phyloP scores from a whole-genome alignment of 2,329 filamentous ascomycete genomes.

The Xylariaceae sp. region DNA sequence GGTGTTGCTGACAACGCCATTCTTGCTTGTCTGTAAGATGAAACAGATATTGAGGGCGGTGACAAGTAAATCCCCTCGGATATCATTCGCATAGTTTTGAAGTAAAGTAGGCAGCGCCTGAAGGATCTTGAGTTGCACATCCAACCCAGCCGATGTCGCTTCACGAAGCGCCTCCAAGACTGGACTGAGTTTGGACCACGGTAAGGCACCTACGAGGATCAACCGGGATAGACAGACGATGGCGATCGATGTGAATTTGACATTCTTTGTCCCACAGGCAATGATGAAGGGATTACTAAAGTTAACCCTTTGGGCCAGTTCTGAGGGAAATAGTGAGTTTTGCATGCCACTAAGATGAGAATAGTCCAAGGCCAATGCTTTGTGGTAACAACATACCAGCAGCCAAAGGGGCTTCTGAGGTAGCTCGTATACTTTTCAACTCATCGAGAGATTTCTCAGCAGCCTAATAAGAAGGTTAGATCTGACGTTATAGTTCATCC shows the following conservation, averaged over 20 bases:
- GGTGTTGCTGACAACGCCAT: slow-evolving; percentile 88
- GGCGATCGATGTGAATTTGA: slow-evolving; percentile 82
- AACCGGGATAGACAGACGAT: slow-evolving; percentile 85
- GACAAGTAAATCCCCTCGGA: slow-evolving; percentile 75
- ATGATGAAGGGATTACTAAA: slow-evolving; percentile 94
- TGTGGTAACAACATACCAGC: slow-evolving; percentile 48
- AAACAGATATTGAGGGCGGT: slow-evolving; percentile 87
- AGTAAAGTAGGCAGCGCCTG: slow-evolving; percentile 85
- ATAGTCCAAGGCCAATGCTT: background rate
- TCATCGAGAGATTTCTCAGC: slow-evolving; percentile 92
- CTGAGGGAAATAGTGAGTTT: slow-evolving; percentile 41
- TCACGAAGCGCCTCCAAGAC: slow-evolving; percentile 84
- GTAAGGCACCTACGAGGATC: slow-evolving; percentile 74
- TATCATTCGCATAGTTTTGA: slow-evolving; percentile 79
- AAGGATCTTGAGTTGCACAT: slow-evolving; percentile 92
- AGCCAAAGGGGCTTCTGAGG: slow-evolving; percentile 70
- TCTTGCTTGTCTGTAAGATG: slow-evolving; percentile 84
- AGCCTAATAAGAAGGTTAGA: slow-evolving; percentile 48
- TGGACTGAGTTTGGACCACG: slow-evolving; percentile 73
- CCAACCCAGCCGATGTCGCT: slow-evolving; percentile 71
- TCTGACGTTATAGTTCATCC: background rate
- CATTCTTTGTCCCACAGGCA: slow-evolving; percentile 83
- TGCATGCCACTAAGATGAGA: background rate
- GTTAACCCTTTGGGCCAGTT: slow-evolving; percentile 71
- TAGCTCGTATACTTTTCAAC: slow-evolving; percentile 67